Conservation (phyloP, 441 rosid species). For the Populus hybrid region DNA sequence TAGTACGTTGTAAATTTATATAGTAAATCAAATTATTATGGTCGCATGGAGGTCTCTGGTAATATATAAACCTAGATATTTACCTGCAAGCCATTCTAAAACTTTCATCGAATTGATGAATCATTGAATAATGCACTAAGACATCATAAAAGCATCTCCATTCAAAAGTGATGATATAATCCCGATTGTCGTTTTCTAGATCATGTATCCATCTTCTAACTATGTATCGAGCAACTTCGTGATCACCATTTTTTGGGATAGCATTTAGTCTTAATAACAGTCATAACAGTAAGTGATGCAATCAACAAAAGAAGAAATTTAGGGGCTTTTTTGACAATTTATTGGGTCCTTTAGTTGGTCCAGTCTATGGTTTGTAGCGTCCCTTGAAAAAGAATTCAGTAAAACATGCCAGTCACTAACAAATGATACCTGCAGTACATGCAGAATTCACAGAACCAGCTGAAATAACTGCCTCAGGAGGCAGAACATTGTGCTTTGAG, state of each 20-base stretch:
- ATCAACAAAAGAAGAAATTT: background rate
- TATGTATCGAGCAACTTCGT: background rate
- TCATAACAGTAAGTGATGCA: background rate
- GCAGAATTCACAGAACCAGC: constrained; percentile 86
- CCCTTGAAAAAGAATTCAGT: background rate
- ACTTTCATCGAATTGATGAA: background rate
- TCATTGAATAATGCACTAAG: background rate
- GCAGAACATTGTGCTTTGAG: constrained; percentile 67
- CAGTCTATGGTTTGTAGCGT: background rate
- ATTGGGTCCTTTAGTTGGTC: background rate
- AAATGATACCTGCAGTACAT: constrained; percentile 79
- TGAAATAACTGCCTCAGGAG: constrained; percentile 75
- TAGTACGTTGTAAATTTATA: background rate
- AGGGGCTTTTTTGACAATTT: background rate
- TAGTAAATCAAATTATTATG: background rate
- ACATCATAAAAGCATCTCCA: background rate
- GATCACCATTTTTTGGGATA: background rate
- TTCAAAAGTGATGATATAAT: background rate
- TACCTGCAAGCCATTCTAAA: background rate
- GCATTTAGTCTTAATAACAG: background rate
- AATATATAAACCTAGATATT: background rate
- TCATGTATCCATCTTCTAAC: background rate
- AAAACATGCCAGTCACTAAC: background rate
- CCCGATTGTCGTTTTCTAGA: background rate
- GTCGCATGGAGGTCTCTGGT: background rate